Conservation (phyloP, 805 yeast genomes). For the Lipomyces starkeyi region DNA sequence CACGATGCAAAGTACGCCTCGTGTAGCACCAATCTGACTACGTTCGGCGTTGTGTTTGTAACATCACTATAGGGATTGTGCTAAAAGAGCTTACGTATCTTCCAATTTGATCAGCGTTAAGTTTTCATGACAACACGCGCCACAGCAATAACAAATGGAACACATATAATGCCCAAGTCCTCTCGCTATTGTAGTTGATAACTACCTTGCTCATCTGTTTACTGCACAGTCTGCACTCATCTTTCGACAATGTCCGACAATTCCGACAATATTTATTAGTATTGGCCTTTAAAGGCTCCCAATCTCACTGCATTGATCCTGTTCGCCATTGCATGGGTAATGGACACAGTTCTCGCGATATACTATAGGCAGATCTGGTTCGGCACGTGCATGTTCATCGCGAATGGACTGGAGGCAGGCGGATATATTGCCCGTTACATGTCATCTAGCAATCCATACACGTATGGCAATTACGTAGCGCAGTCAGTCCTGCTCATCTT, state of each 20-base stretch:
- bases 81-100: too few species aligned
- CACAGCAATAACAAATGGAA: too few species aligned
- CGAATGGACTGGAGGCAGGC: constrained; percentile 58
- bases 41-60: too few species aligned
- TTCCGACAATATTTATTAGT: constrained; percentile 24
- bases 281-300: constrained; percentile 59
- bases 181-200: too few species aligned
- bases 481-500: constrained; percentile 74
- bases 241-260: background rate
- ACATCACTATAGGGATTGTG: too few species aligned
- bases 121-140: too few species aligned
- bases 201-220: too few species aligned
- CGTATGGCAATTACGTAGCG: constrained; percentile 56
- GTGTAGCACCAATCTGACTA: too few species aligned
- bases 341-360: constrained; percentile 53
- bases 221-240: background rate
- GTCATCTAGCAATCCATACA: constrained; percentile 48
- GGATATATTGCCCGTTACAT: constrained; percentile 71
- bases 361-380: constrained; percentile 69
- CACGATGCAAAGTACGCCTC: too few species aligned
- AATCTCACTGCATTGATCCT: constrained; percentile 63
- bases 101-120: too few species aligned
- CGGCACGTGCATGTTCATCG: constrained; percentile 61
- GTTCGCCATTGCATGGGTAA: constrained; percentile 55
- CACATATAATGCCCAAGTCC: too few species aligned